These are phyloP conservation scores for Yarrowia porcina DNA, from an alignment of 805 yeast species.

Conservation along the genomic window DNA sequence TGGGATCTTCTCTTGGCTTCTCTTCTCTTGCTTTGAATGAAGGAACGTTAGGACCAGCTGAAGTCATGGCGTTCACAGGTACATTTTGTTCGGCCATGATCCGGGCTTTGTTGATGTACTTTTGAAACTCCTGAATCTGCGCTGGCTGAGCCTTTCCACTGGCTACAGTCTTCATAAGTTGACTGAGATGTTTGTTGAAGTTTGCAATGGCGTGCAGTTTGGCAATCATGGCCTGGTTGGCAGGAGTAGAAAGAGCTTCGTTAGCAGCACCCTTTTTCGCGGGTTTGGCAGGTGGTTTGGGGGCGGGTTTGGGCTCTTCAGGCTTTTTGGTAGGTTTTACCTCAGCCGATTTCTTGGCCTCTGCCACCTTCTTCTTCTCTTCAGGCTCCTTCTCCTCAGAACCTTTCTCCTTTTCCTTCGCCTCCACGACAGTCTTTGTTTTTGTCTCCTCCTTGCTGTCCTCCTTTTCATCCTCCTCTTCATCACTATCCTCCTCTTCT, in stretches of 20 bases:
- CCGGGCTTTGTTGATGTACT: conserved; percentile 72
- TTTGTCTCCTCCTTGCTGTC: neutral
- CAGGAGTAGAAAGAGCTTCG: conserved; percentile 28
- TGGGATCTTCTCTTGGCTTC: neutral
- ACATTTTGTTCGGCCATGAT: conserved; percentile 17
- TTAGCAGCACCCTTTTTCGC: conserved; percentile 27
- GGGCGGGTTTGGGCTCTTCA: neutral
- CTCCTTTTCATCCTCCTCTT: neutral
- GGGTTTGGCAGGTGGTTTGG: neutral
- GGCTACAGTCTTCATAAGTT: conserved; percentile 82
- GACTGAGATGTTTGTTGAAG: conserved; percentile 60
- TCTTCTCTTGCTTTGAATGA: neutral
- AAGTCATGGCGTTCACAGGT: conserved; percentile 19
- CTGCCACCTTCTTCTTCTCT: neutral
- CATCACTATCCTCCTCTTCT: conserved; percentile 26
- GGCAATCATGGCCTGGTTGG: conserved; percentile 74
- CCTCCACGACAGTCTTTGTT: neutral
- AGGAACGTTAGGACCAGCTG: neutral
- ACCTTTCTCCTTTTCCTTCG: neutral
- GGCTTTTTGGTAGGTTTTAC: neutral
- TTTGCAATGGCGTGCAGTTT: conserved; percentile 81
- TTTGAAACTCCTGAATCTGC: conserved; percentile 76
- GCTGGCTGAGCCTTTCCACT: conserved; percentile 69
- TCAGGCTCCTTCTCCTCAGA: too few species aligned
- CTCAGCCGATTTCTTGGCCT: neutral